Base-by-base conservation (phyloP, 2,329 filamentous ascomycete species). In the Fusarium coffeatum region DNA sequence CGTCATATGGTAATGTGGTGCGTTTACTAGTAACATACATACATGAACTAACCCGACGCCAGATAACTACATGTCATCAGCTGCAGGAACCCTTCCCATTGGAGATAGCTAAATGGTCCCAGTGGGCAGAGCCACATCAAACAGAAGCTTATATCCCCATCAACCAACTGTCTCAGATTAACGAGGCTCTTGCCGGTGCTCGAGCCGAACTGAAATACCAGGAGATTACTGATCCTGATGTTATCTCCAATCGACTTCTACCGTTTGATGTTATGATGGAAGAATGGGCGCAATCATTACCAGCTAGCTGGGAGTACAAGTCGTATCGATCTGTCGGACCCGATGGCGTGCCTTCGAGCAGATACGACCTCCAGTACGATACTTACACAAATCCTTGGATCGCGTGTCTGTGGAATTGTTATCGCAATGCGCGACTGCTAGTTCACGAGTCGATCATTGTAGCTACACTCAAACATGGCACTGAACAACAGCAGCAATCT, bases 21-120 rank as follows among this genome's bases (percentile, higher is more conserved):
- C 5, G 8, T 6, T 40, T 12, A 8, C 16, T 20, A 5, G 4
- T 25, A 5, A 5, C 1, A 3, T 45, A 5, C 1, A 3, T 45
- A n/a, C 43, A 23, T 32, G 6, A 27, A 2, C 54, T 69, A 3
- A 69, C 18, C 12, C 15, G 34, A 10, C 34, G 6, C 6, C 30
- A 70, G 71, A 47, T 70, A 43, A 72, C 64, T 9, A 72, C 68
- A 42, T 73, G 71, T 5, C 71, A 74, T 22, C 72, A 74, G 18
- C 56, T 74, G 11, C 71, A 74, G 28, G 69, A 72, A 43, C 68
- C 72, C 5, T 60, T 72, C 4, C 71, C 71, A 1, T 70, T 66
- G 12, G 63, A 59, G 5, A 42, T 73, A 20, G 28, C 56, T n/a
- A 66, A 60, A 25, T 73, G 68, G 71, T 68, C 63, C 5, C 45